These are phyloP conservation scores for Phytopythium helicoides DNA, from an alignment of 352 stramenopile species.

Conservation along the genomic window DNA sequence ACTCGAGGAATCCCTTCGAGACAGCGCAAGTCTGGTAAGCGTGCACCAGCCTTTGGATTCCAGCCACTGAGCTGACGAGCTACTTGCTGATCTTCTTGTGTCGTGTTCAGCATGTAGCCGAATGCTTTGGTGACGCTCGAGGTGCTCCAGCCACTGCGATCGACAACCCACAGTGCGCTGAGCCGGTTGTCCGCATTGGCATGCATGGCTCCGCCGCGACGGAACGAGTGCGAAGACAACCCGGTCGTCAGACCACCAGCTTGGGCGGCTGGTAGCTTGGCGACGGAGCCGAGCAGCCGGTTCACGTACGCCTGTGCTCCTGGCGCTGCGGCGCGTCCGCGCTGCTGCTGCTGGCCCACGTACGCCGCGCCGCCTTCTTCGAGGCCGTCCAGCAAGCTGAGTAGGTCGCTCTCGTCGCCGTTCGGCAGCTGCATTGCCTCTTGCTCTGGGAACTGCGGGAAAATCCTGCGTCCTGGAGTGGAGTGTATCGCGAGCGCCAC, in stretches of 20 bases:
- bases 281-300: slow-evolving; percentile 2
- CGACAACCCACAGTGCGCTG: slow-evolving; percentile 6
- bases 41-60: slow-evolving; percentile 5
- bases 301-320: slow-evolving; percentile 15
- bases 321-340: background rate
- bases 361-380: too few species aligned
- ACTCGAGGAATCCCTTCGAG: background rate
- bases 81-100: slow-evolving; percentile 1
- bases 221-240: slow-evolving; percentile 10
- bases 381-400: slow-evolving; percentile 15
- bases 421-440: too few species aligned
- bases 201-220: slow-evolving; percentile 8
- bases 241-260: background rate
- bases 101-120: slow-evolving; percentile 9
- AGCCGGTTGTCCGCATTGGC: slow-evolving; percentile 5
- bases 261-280: background rate
- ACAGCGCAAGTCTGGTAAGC: background rate
- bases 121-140: slow-evolving; percentile 10
- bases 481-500: slow-evolving; percentile 8
- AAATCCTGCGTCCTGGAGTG: slow-evolving; percentile 1
- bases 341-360: too few species aligned
- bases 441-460: slow-evolving; percentile 9
- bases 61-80: slow-evolving; percentile 4
- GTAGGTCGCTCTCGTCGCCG: too few species aligned
- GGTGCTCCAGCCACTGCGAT: slow-evolving; percentile 5